phyloP scores from a whole-genome alignment of 2,329 filamentous ascomycete species.

The Akanthomyces lecanii region DNA sequence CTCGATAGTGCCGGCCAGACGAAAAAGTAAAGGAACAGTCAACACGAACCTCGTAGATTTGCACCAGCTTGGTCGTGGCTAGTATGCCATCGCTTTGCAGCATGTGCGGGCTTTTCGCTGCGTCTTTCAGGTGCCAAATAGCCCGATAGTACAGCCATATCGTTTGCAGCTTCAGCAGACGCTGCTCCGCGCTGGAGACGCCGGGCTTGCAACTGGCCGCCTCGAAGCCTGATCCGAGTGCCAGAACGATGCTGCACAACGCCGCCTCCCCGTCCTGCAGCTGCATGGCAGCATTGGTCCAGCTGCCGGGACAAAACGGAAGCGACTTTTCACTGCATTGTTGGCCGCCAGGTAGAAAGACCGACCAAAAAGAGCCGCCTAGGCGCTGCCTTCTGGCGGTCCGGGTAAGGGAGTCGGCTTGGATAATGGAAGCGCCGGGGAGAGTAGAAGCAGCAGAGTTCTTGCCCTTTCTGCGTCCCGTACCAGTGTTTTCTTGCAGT shows the following conservation, averaged over 20 bases:
- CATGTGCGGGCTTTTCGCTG: not conserved
- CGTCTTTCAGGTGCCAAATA: not conserved
- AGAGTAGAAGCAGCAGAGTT: not conserved
- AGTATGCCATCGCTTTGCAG: slow-evolving; percentile 1
- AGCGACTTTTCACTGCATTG: not conserved
- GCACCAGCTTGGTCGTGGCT: not conserved
- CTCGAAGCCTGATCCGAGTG: not conserved
- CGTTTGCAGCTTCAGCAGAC: not conserved
- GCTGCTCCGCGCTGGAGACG: not conserved
- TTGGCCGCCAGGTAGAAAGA: not conserved
- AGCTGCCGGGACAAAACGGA: not conserved
- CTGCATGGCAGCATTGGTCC: not conserved
- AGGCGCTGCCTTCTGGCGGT: not conserved
- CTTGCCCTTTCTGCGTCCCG: not conserved
- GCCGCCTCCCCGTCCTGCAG: not conserved
- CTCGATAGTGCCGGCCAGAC: not conserved
- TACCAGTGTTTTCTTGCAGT: not conserved
- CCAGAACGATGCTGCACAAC: not conserved
- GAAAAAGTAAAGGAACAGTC: not conserved
- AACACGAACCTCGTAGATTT: not conserved
- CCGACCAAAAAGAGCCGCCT: not conserved
- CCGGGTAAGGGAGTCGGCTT: not conserved
- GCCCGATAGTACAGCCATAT: not conserved
- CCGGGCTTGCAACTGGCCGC: not conserved
- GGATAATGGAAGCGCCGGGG: not conserved